Base-by-base conservation (phyloP, 495 filamentous ascomycete species). In the Staphylotrichum longicolle region DNA sequence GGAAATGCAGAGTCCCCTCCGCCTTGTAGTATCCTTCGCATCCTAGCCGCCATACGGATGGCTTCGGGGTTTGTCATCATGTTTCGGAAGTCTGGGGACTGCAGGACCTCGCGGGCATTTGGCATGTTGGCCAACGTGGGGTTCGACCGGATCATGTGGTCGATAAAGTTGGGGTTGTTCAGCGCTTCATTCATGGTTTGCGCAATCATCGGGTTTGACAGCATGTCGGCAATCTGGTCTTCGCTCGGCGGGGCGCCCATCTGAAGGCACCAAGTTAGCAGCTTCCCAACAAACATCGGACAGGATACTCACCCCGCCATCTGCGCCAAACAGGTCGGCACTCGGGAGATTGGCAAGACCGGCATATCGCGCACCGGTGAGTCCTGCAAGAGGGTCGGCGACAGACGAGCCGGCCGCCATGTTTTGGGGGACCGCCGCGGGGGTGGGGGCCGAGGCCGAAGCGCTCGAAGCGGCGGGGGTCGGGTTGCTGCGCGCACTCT, bases 41-140 rank as follows among this genome's bases (percentile, higher is more conserved):
- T 87, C 58, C 89, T 85, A 46, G 89, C 80, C 63, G 91, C 90
- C 65, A 88, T 84, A 45, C 93, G 82, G 30, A 98, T 78, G 32
- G 88, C 84, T 14, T 89, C 85, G 33, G 95, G 95, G 67, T 95
- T 91, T n/a, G 93, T 93, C 83, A 99, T 86, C 91, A 98, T 96
- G 20, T 89, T 83, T 61, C 95, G 85, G 70, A 97, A 93, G 56
- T 89, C 82, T 0, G 92, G 91, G 32, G 90, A 92, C 60, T 89
- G 84, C 67, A 99, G 81, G 74, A 96, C 86, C 68, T 93, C 82
- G 56, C 91, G 88, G 20, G 87, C 89, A 58, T 88, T 85, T 27
- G 92, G 91, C 77, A 91, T 91, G 60, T 87, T 84, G 54, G 91
- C 89, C 4, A 97, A 83, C 83, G 91, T 86, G 8, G 95, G 95